Percentiles rank a stretch among this genome's conserved stretches.
phyloP scores from a whole-genome alignment of 2,329 filamentous ascomycete genomes.

The Verticillium dahliae region DNA sequence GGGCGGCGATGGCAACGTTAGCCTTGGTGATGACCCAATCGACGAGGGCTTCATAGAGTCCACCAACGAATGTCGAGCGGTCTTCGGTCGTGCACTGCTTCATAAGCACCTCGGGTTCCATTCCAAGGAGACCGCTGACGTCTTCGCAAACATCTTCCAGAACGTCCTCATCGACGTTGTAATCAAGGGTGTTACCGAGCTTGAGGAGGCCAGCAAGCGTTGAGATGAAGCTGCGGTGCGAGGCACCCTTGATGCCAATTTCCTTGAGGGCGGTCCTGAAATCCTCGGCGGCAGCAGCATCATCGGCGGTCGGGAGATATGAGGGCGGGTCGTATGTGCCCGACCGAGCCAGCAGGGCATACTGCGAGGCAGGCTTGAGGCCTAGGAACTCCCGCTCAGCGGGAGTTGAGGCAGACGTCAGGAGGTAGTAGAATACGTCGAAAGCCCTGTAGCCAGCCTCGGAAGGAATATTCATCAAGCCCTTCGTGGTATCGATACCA shows the following conservation, averaged over 20 bases:
- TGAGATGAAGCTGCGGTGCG: slow-evolving; percentile 77
- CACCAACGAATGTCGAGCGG: slow-evolving; percentile 72
- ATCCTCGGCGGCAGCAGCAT: slow-evolving; percentile 87
- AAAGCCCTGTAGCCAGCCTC: slow-evolving; percentile 85
- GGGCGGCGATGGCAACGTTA: slow-evolving; percentile 73
- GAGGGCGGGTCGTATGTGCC: slow-evolving; percentile 79
- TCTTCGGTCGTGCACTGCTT: slow-evolving; percentile 79
- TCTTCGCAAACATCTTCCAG: slow-evolving; percentile 87
- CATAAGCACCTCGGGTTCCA: slow-evolving; percentile 78
- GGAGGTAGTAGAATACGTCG: slow-evolving; percentile 94
- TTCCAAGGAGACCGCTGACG: slow-evolving; percentile 74
- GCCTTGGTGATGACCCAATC: slow-evolving; percentile 91
- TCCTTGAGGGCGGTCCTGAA: slow-evolving; percentile 81
- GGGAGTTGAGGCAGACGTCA: slow-evolving; percentile 83
- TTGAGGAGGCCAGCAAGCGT: slow-evolving; percentile 82
- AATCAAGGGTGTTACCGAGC: slow-evolving; percentile 83
- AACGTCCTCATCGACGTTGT: slow-evolving; percentile 74
- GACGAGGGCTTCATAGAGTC: slow-evolving; percentile 87
- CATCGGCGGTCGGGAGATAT: slow-evolving; percentile 88
- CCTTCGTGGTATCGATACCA: slow-evolving; percentile 77
- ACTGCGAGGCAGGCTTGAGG: slow-evolving; percentile 69
- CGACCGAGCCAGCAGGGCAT: slow-evolving; percentile 73
- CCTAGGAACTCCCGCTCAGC: slow-evolving; percentile 85
- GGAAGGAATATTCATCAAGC: slow-evolving; percentile 72
- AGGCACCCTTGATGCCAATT: slow-evolving; percentile 86